phyloP scores from a whole-genome alignment of 441 rosid genomes.

The Adansonia rubrostipa region DNA sequence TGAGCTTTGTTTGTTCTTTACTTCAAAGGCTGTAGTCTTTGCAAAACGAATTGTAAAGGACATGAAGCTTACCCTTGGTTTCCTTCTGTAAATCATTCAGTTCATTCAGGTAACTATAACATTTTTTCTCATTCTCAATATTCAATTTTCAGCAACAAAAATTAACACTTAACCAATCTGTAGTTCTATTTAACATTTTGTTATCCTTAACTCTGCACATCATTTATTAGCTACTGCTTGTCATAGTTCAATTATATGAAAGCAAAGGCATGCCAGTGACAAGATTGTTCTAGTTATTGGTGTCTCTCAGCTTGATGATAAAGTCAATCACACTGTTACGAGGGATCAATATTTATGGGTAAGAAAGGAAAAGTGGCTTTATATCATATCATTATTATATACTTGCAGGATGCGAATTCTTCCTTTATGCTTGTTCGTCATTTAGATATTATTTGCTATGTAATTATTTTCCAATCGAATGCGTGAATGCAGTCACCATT shows the following conservation, averaged over 20 bases:
- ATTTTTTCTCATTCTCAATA: constrained; percentile 22
- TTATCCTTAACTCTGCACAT: too few species aligned
- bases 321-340: constrained; percentile 83
- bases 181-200: too few species aligned
- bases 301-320: constrained; percentile 47
- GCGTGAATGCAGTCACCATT: not conserved
- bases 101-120: constrained; percentile 36
- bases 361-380: not conserved
- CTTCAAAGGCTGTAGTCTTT: constrained; percentile 72
- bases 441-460: too few species aligned
- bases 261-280: too few species aligned
- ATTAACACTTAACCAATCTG: too few species aligned
- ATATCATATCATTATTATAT: not conserved
- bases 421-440: not conserved
- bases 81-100: constrained; percentile 72
- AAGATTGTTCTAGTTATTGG: not conserved
- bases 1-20: constrained; percentile 11
- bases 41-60: constrained; percentile 85
- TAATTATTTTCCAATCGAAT: too few species aligned
- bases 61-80: constrained; percentile 83
- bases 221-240: too few species aligned
- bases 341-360: constrained; percentile 64
- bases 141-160: too few species aligned
- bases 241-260: too few species aligned
- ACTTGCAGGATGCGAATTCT: not conserved